phyloP scores from a whole-genome alignment of 257 asterid genomes.

The Lycium ferocissimum region DNA sequence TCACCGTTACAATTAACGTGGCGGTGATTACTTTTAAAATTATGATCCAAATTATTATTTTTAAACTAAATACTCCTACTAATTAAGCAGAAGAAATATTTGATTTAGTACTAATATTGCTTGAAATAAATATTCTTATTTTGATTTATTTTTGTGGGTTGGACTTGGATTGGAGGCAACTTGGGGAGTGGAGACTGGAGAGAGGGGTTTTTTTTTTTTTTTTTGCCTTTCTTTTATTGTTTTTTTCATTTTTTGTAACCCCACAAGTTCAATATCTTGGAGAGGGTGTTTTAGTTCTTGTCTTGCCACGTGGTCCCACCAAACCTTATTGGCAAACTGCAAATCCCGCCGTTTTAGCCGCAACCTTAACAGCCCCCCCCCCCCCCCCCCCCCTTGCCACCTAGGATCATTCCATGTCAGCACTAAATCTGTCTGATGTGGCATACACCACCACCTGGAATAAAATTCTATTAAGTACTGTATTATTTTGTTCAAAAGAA shows the following conservation, averaged over 20 bases:
- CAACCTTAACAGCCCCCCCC: slow-evolving; percentile 40
- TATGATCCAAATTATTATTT: neutral
- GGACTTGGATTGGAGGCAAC: slow-evolving; percentile 1
- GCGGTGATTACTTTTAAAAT: neutral
- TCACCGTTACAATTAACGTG: neutral
- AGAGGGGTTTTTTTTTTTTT: neutral
- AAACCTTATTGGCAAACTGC: slow-evolving; percentile 31
- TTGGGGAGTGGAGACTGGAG: slow-evolving; percentile 35
- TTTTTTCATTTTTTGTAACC: neutral
- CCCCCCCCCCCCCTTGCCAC: slow-evolving; percentile 44
- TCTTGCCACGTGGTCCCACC: slow-evolving; percentile 45
- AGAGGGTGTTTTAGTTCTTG: slow-evolving; percentile 36
- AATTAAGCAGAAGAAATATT: neutral
- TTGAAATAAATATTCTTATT: neutral
- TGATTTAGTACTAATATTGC: neutral
- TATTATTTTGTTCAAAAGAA: too few relatives aligned
- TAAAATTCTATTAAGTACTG: too few relatives aligned
- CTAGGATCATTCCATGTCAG: slow-evolving; percentile 51
- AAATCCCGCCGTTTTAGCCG: slow-evolving; percentile 51
- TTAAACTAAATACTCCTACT: neutral
- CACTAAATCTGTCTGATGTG: slow-evolving; percentile 22
- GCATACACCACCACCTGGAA: neutral
- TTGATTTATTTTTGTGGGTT: neutral
- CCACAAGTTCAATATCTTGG: slow-evolving; percentile 40
- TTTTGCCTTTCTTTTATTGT: too few relatives aligned